Percentiles rank a stretch among this genome's conserved stretches.
phyloP scores from a whole-genome alignment of 257 asterid species.

The Haberlea rhodopensis region DNA sequence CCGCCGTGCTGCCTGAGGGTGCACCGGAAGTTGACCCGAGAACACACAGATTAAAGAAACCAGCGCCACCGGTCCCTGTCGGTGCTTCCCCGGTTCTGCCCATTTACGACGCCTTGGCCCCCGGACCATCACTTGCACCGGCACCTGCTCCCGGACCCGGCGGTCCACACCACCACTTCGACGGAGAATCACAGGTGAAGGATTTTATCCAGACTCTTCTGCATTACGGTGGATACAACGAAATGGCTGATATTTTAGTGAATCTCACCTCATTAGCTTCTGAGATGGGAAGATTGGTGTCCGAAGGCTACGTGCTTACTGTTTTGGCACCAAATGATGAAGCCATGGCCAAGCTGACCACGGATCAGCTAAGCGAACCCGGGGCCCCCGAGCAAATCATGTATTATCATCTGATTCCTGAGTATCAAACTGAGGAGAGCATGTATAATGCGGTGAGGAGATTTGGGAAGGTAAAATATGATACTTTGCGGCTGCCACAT shows the following conservation, averaged over 20 bases:
- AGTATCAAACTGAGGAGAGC: constrained; percentile 65
- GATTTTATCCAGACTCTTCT: constrained; percentile 54
- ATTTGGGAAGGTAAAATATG: constrained; percentile 51
- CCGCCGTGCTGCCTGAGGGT: constrained; percentile 51
- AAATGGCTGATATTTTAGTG: constrained; percentile 55
- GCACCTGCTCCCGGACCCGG: constrained; percentile 70
- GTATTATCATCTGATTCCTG: constrained; percentile 52
- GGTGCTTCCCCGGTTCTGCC: constrained; percentile 41
- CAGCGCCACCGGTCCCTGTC: constrained; percentile 25
- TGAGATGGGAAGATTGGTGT: constrained; percentile 55
- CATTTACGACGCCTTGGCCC: constrained; percentile 45
- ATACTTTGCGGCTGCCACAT: constrained; percentile 47
- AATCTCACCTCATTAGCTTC: constrained; percentile 52
- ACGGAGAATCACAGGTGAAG: constrained; percentile 57
- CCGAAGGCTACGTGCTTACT: constrained; percentile 55
- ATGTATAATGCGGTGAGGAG: constrained; percentile 62
- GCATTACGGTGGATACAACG: constrained; percentile 60
- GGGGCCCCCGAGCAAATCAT: constrained; percentile 65
- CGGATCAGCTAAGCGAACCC: constrained; percentile 50
- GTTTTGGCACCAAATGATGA: constrained; percentile 61
- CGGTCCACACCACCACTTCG: constrained; percentile 51
- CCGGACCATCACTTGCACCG: constrained; percentile 51
- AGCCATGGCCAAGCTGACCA: constrained; percentile 55
- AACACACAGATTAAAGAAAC: constrained; percentile 34
- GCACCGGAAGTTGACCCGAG: constrained; percentile 63